Evolutionary conservation across 192 early-diverging fungal species (phyloP).

Genomic region (Backusella liffmaniae): DNA sequence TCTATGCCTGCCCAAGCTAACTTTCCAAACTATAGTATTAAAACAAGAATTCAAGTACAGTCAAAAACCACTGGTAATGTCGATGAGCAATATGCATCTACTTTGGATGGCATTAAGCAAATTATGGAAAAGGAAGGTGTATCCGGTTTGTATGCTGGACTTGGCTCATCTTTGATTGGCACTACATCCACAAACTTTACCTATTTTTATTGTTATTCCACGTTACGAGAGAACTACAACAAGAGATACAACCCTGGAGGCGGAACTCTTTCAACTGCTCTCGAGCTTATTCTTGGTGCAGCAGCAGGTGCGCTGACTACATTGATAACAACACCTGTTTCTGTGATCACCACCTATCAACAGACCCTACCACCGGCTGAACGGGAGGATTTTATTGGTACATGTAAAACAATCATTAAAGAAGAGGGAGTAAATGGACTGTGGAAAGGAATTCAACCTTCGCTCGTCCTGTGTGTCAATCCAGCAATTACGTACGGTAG

Average conservation of each 20-base stretch:
- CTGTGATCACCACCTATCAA: conserved; percentile 93
- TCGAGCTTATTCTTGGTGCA: conserved; percentile 89
- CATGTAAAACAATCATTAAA: conserved; percentile 65
- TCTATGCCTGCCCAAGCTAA: conserved; percentile 3
- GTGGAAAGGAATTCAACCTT: conserved; percentile 92
- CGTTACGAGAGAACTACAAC: conserved; percentile 65
- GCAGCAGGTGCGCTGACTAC: conserved; percentile 87
- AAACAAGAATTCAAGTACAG: conserved; percentile 97
- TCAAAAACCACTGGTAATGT: conserved; percentile 42
- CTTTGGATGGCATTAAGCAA: conserved; percentile 77
- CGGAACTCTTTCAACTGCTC: conserved; percentile 70
- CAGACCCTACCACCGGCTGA: conserved; percentile 76
- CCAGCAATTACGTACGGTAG: conserved; percentile 97
- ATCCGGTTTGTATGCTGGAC: conserved; percentile 83
- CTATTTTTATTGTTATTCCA: conserved; percentile 84
- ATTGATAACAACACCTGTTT: conserved; percentile 88
- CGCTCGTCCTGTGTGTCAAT: conserved; percentile 88
- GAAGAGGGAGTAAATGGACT: conserved; percentile 82
- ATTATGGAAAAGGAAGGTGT: conserved; percentile 85
- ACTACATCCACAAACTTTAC: conserved; percentile 78
- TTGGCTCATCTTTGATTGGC: conserved; percentile 79
- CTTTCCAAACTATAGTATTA: conserved; percentile 60
- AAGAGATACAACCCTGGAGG: conserved; percentile 35
- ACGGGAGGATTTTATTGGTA: conserved; percentile 60
- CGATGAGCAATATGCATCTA: conserved; percentile 57